phyloP scores from a whole-genome alignment of 306 rosid genomes.

The Fragaria iinumae region DNA sequence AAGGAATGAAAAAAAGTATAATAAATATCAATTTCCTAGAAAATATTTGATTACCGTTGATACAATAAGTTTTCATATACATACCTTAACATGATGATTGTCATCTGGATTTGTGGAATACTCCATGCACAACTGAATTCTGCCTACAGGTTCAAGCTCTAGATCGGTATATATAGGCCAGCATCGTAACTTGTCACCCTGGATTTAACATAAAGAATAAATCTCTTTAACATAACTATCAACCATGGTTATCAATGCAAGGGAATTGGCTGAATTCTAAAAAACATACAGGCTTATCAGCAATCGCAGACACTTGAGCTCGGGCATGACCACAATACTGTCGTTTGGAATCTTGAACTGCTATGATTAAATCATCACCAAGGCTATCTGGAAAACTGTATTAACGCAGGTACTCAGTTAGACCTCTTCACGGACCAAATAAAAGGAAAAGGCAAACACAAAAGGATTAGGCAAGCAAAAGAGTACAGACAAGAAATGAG shows the following conservation, averaged over 20 bases:
- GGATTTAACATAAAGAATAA: constrained; percentile 12
- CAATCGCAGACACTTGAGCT: constrained; percentile 36
- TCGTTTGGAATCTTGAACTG: constrained; percentile 35
- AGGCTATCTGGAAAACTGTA: constrained; percentile 37
- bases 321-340: constrained; percentile 24
- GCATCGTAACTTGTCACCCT: constrained; percentile 37
- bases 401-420: neutral
- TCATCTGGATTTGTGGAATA: constrained; percentile 27
- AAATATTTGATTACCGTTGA: neutral
- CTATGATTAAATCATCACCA: constrained; percentile 32
- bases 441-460: neutral
- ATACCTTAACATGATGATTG: constrained; percentile 31
- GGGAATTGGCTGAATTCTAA: neutral
- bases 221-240: neutral
- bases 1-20: neutral
- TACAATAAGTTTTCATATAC: neutral
- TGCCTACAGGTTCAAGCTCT: constrained; percentile 33
- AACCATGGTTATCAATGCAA: neutral
- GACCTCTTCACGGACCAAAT: neutral
- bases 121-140: constrained; percentile 30
- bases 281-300: constrained; percentile 31
- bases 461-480: neutral
- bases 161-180: constrained; percentile 36
- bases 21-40: neutral
- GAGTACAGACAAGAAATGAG: constrained; percentile 31